Percentiles rank a stretch among this genome's conserved stretches.
Conservation (phyloP, 495 filamentous ascomycete species). For the Clohesyomyces aquaticus region DNA sequence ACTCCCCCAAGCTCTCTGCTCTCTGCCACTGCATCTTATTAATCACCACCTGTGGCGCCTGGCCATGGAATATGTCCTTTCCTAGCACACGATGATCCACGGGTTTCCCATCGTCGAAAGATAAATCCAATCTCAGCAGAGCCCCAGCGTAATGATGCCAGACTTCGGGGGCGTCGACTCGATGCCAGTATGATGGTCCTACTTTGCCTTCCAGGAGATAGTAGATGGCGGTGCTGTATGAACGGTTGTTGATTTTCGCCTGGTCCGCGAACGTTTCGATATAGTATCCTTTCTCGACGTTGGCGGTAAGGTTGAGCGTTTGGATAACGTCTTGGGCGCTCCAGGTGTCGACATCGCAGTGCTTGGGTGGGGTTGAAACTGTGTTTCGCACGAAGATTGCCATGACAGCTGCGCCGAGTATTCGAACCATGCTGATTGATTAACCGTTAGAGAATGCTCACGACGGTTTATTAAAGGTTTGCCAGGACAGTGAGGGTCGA, state of each 20-base stretch:
- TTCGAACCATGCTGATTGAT: too few relatives aligned
- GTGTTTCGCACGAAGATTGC: too few relatives aligned
- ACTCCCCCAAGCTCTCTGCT: constrained; percentile 50
- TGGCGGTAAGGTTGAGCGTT: constrained; percentile 48
- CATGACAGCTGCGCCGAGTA: too few relatives aligned
- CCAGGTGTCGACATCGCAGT: too few relatives aligned
- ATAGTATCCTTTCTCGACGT: constrained; percentile 55
- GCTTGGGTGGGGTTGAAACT: too few relatives aligned
- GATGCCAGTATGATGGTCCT: constrained; percentile 52
- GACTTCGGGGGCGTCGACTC: constrained; percentile 53
- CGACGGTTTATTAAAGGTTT: too few relatives aligned
- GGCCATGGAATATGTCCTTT: constrained; percentile 47
- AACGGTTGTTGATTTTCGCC: constrained; percentile 42
- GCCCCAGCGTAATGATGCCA: constrained; percentile 59
- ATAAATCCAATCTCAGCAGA: constrained; percentile 50
- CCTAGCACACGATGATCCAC: constrained; percentile 45
- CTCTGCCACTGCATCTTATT: constrained; percentile 51
- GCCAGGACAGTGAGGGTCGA: too few relatives aligned
- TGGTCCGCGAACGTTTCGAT: constrained; percentile 53
- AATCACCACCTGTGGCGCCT: constrained; percentile 52
- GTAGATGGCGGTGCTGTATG: constrained; percentile 55
- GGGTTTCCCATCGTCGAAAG: constrained; percentile 45
- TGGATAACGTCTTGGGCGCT: too few relatives aligned
- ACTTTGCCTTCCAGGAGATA: constrained; percentile 53
- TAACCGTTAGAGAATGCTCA: too few relatives aligned